Percentiles rank a stretch among this genome's conserved stretches.
phyloP scores from a whole-genome alignment of 345 rosid genomes.

The Eucalyptus grandis region DNA sequence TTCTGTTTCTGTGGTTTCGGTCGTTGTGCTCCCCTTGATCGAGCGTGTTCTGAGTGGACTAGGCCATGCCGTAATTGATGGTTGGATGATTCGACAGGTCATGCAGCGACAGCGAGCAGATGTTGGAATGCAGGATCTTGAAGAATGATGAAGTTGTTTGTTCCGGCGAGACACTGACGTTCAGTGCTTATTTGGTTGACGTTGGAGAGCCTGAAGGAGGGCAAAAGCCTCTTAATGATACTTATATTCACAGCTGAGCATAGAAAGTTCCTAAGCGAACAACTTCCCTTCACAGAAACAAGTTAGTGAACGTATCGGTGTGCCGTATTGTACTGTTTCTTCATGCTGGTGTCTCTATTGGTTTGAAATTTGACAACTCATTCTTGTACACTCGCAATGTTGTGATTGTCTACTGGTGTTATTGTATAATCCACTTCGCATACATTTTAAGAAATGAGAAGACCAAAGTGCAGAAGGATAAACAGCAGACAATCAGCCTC shows the following conservation, averaged over 20 bases:
- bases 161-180: slow-evolving; percentile 43
- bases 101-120: slow-evolving; percentile 51
- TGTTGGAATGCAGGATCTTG: slow-evolving; percentile 58
- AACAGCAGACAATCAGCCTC: no score
- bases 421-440: background rate
- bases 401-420: background rate
- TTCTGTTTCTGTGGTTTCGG: background rate
- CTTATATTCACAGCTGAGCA: fast-evolving
- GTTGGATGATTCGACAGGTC: slow-evolving; percentile 14
- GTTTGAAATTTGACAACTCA: background rate
- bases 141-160: slow-evolving; percentile 42
- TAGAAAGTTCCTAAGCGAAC: background rate
- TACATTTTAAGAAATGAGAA: slow-evolving; percentile 5
- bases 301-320: slow-evolving; percentile 19
- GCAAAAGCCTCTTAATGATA: background rate
- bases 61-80: background rate
- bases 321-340: slow-evolving; percentile 20
- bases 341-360: background rate
- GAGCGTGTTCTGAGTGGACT: background rate
- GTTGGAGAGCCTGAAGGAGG: slow-evolving; percentile 45
- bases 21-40: background rate
- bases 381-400: background rate
- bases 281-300: slow-evolving; percentile 3
- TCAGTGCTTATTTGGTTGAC: slow-evolving; percentile 51
- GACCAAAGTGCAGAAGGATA: no score